These are phyloP conservation scores for Sugiyamaella americana DNA, from an alignment of 805 yeast species.

Conservation along the genomic window DNA sequence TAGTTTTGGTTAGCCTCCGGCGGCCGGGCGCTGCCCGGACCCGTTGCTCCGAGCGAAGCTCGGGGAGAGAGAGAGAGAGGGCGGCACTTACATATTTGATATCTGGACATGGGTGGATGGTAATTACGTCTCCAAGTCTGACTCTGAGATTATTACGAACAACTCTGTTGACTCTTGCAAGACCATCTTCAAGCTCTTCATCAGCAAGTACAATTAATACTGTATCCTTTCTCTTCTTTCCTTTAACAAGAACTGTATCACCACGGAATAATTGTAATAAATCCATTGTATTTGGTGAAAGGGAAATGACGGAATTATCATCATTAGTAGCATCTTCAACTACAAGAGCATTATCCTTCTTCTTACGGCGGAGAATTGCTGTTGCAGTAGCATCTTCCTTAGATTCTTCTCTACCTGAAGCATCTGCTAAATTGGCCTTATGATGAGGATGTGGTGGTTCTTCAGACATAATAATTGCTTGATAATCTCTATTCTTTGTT, in stretches of 20 bases:
- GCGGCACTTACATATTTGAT: slow-evolving; percentile 71
- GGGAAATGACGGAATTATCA: slow-evolving; percentile 93
- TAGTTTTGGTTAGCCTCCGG: not conserved
- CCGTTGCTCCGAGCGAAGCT: not conserved
- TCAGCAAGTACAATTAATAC: slow-evolving; percentile 93
- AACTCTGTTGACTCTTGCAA: slow-evolving; percentile 88
- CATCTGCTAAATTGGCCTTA: slow-evolving; percentile 43
- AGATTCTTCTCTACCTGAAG: slow-evolving; percentile 63
- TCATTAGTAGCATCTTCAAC: slow-evolving; percentile 97
- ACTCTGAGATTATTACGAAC: slow-evolving; percentile 93
- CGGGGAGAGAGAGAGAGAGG: not conserved
- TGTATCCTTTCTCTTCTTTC: slow-evolving; percentile 96
- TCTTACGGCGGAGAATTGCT: slow-evolving; percentile 93
- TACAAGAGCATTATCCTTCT: slow-evolving; percentile 90
- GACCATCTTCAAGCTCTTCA: slow-evolving; percentile 94
- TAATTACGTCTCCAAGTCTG: slow-evolving; percentile 85
- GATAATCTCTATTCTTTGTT: too few species aligned
- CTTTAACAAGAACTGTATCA: slow-evolving; percentile 94
- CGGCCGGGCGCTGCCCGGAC: not conserved
- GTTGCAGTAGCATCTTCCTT: slow-evolving; percentile 78
- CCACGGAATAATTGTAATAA: slow-evolving; percentile 92
- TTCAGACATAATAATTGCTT: not conserved
- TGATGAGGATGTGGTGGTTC: not conserved
- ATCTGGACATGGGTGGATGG: slow-evolving; percentile 94
- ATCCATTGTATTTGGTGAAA: slow-evolving; percentile 94